These are phyloP conservation scores for Hymenoscyphus fraxineus DNA, from an alignment of 2,329 filamentous ascomycete species.

Conservation along the genomic window DNA sequence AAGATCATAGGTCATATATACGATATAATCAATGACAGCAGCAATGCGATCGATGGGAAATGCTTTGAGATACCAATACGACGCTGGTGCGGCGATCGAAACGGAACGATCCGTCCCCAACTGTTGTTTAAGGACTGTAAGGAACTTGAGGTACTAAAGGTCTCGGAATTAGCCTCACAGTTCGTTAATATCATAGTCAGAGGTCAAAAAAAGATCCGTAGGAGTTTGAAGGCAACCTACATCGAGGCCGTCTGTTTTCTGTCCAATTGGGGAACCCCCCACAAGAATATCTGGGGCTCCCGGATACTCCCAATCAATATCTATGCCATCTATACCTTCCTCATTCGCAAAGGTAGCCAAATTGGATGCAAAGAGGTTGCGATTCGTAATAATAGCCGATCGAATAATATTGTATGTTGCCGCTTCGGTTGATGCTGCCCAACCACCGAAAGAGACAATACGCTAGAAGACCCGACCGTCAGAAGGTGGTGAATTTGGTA, in stretches of 20 bases:
- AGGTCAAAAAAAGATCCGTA: too few relatives aligned
- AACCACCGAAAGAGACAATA: background rate
- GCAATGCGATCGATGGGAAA: background rate
- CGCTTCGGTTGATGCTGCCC: background rate
- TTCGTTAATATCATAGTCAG: too few relatives aligned
- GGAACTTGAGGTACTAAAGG: background rate
- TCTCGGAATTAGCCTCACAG: too few relatives aligned
- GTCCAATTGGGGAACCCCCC: too few relatives aligned
- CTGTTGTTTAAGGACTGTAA: background rate
- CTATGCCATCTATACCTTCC: background rate
- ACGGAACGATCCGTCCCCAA: background rate
- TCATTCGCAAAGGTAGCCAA: background rate
- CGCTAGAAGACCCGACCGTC: too few relatives aligned
- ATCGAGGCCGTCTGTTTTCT: too few relatives aligned
- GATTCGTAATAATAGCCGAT: too few relatives aligned
- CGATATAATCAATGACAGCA: background rate
- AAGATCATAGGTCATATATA: constrained; percentile 30
- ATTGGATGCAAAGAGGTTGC: background rate
- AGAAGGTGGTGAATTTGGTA: too few relatives aligned
- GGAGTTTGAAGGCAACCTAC: too few relatives aligned
- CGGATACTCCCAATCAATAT: constrained; percentile 4
- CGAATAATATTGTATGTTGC: background rate
- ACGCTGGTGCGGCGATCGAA: background rate
- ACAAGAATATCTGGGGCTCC: background rate
- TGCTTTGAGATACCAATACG: background rate